Evolutionary conservation across 1,284 basidiomycete species (phyloP).

Genomic region (Austroboletus niveus): DNA sequence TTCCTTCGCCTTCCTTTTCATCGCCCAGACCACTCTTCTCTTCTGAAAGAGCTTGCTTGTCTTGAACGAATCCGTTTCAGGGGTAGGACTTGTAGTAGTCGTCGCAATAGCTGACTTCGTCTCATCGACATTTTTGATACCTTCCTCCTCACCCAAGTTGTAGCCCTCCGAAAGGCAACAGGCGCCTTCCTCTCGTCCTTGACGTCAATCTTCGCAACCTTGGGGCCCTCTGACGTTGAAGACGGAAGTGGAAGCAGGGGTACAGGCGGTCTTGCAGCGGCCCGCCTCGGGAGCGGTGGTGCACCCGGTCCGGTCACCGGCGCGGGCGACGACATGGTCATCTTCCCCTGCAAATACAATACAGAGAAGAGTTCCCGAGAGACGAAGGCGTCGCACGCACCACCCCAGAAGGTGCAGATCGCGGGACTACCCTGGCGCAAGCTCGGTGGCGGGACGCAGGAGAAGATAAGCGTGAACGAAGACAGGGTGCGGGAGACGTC

Average conservation of each 20-base stretch:
- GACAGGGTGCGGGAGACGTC: conserved; percentile 17
- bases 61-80: neutral
- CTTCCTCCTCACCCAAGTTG: neutral
- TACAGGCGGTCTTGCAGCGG: conserved; percentile 27
- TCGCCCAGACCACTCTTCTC: neutral
- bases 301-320: conserved; percentile 8
- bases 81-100: neutral
- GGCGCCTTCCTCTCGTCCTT: neutral
- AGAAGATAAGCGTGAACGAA: conserved; percentile 27
- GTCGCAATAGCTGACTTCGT: neutral
- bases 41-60: neutral
- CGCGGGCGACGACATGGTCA: conserved; percentile 20
- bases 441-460: conserved; percentile 20
- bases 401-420: conserved; percentile 14
- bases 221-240: neutral
- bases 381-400: conserved; percentile 17
- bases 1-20: neutral
- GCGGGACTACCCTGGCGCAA: conserved; percentile 28
- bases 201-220: neutral
- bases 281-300: conserved; percentile 29
- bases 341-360: conserved; percentile 20
- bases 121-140: neutral
- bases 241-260: conserved; percentile 17
- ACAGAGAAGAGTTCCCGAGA: conserved; percentile 3
- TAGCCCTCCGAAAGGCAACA: neutral